Evolutionary conservation across 2,329 filamentous ascomycete genomes (phyloP).

Genomic region (Magnaporthiopsis incrustans): DNA sequence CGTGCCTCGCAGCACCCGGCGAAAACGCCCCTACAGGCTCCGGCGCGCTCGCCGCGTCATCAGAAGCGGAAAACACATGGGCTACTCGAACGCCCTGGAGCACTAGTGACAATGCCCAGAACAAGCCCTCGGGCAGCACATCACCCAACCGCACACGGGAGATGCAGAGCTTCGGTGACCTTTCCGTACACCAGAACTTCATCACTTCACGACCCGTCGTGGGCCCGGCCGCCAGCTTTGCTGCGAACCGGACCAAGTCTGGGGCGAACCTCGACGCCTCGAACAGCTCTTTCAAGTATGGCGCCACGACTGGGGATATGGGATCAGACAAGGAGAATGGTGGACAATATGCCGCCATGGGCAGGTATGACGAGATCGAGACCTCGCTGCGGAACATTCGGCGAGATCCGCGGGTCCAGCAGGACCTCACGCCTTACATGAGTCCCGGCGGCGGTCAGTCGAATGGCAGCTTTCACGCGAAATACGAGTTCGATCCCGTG

Average conservation of each 20-base stretch:
- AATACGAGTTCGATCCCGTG: background rate
- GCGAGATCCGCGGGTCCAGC: background rate
- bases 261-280: background rate
- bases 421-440: background rate
- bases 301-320: constrained; percentile 15
- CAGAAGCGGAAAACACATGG: constrained; percentile 58
- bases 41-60: constrained; percentile 58
- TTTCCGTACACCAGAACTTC: constrained; percentile 36
- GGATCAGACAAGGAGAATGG: constrained; percentile 29
- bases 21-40: constrained; percentile 58
- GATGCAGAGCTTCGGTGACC: constrained; percentile 31
- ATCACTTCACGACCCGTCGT: constrained; percentile 36
- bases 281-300: background rate
- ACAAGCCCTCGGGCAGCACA: constrained; percentile 41
- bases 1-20: constrained; percentile 23
- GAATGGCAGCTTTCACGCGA: background rate
- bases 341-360: constrained; percentile 11
- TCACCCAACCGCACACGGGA: constrained; percentile 52
- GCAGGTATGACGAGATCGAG: background rate
- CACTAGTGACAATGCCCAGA: constrained; percentile 35
- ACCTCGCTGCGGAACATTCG: background rate
- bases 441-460: constrained; percentile 35
- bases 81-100: constrained; percentile 50
- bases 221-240: constrained; percentile 26
- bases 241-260: background rate